phyloP scores from a whole-genome alignment of 345 rosid species.

The Lumnitzera littorea region DNA sequence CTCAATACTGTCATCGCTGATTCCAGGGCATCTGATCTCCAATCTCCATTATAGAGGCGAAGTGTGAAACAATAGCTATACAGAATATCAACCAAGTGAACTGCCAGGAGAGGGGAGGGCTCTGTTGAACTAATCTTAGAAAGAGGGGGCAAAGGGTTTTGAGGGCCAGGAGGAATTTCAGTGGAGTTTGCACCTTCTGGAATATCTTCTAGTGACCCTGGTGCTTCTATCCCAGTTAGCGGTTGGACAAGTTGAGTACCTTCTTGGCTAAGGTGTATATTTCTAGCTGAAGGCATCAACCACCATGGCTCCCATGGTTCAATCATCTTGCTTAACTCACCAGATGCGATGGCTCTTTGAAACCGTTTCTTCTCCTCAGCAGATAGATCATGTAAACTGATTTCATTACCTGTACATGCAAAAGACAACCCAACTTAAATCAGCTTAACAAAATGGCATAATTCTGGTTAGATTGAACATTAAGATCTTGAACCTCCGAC shows the following conservation, averaged over 20 bases:
- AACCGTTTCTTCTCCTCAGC: conserved; percentile 69
- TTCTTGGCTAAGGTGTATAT: conserved; percentile 43
- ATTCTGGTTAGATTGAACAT: background rate
- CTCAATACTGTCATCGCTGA: conserved; percentile 46
- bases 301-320: conserved; percentile 99
- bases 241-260: conserved; percentile 65
- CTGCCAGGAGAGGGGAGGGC: conserved; percentile 64
- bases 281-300: conserved; percentile 59
- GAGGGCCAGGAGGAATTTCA: conserved; percentile 71
- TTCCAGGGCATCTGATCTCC: conserved; percentile 66
- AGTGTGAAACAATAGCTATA: conserved; percentile 75
- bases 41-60: conserved; percentile 85
- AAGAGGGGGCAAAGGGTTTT: conserved; percentile 42
- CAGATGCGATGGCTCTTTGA: conserved; percentile 78
- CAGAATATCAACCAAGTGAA: conserved; percentile 69
- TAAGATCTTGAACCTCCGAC: background rate
- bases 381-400: conserved; percentile 60
- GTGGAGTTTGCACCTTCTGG: conserved; percentile 16
- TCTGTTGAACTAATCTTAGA: conserved; percentile 49
- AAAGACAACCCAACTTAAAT: background rate
- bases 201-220: conserved; percentile 14
- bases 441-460: background rate
- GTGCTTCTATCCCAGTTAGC: conserved; percentile 18
- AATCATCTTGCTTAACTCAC: conserved; percentile 82
- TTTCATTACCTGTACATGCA: conserved; percentile 34